Conservation (phyloP, 1,284 basidiomycete species). For the Phlebopus sp. region DNA sequence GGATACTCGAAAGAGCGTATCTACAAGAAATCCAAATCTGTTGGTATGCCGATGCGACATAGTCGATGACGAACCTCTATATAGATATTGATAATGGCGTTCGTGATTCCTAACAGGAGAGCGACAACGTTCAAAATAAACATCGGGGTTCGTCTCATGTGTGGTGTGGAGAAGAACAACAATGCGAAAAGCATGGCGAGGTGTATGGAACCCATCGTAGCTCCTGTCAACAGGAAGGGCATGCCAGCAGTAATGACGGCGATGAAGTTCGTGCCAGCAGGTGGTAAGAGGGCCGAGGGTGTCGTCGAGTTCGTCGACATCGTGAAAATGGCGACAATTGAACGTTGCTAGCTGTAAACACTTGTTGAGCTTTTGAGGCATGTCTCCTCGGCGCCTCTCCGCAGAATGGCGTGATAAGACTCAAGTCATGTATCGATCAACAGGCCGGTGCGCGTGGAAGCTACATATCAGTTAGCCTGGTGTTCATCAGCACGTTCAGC, state of each 20-base stretch:
- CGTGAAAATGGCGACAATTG: too few relatives aligned
- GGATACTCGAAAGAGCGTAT: background rate
- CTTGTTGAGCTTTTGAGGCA: background rate
- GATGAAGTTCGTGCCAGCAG: background rate
- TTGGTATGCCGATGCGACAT: background rate
- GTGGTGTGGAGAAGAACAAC: conserved; percentile 15
- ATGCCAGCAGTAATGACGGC: conserved; percentile 10
- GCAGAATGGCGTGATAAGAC: too few relatives aligned
- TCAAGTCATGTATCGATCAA: too few relatives aligned
- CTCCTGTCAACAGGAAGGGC: conserved; percentile 19
- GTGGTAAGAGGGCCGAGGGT: background rate
- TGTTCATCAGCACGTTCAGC: too few relatives aligned
- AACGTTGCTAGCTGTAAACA: too few relatives aligned
- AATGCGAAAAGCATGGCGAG: background rate
- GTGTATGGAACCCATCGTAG: conserved; percentile 1
- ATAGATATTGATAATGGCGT: conserved; percentile 8
- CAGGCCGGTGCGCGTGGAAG: too few relatives aligned
- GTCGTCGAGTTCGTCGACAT: too few relatives aligned
- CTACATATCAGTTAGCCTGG: too few relatives aligned
- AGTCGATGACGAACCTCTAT: background rate
- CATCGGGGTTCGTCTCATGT: conserved; percentile 21
- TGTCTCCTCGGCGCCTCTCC: too few relatives aligned
- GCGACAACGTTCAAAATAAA: conserved; percentile 28
- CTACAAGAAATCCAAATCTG: background rate
- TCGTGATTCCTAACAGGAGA: conserved; percentile 15